Base-by-base conservation (phyloP, 257 asterid genomes). In the Thymus mandschuricus region DNA sequence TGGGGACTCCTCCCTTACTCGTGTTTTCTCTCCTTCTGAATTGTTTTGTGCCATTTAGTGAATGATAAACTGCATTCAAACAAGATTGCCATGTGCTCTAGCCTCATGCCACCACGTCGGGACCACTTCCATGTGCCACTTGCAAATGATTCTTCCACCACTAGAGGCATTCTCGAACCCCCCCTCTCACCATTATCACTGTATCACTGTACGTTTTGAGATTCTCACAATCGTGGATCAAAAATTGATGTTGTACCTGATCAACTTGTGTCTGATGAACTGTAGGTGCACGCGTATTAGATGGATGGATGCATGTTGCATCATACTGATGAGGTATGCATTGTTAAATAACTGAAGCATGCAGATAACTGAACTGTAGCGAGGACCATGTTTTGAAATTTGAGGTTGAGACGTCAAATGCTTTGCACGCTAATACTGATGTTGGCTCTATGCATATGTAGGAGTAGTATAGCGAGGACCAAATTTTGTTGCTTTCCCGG, bases 81-180 rank as follows among this genome's bases (percentile, higher is more conserved):
- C 84, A 83, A 72, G 73, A 62, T 75, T 60, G 64, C 80, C 89
- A 82, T 85, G 91, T 85, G 90, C 79, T 64, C 70, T 61, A 63
- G 71, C 64, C 58, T 54, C 77, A 49, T 75, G 76, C 82, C 46
- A 29, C 82, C 64, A 35, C n/a, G 69, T 70, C 57, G 82, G 96
- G 96, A 79, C 93, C 93, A 76, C 83, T 77, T 71, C 50, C 96
- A 85, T 83, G 85, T 77, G 89, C 87, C 75, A 72, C 81, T 83
- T 79, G 75, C 85, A 78, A 29, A 6, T 10, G 46, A 41, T 21
- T 29, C 45, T 71, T 54, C 54, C 62, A 11, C 76, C 71, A 41
- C 44, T 64, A 8, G 29, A 61, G 29, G 6, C 75, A 38, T 68
- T 64, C 45, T 11, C 31, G 59, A 34, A 13, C 8, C 60, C 44